These are phyloP conservation scores for Aspergillus funiculosus DNA, from an alignment of 495 filamentous ascomycete species.

Conservation along the genomic window DNA sequence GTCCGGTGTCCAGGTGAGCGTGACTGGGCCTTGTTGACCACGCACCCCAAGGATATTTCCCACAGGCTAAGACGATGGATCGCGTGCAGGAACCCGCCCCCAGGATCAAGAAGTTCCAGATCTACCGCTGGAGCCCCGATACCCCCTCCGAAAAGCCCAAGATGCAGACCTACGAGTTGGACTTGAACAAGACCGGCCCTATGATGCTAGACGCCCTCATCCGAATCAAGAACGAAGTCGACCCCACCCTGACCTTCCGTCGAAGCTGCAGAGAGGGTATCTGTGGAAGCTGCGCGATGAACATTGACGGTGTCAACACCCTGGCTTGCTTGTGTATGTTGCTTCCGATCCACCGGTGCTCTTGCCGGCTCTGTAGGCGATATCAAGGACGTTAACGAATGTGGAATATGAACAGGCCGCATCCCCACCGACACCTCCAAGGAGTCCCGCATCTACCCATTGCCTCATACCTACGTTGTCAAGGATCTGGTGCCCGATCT, in stretches of 20 bases:
- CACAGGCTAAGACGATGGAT: slow-evolving; percentile 48
- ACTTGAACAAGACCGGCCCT: slow-evolving; percentile 96
- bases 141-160: slow-evolving; percentile 79
- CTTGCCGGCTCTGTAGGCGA: background rate
- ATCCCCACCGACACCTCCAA: slow-evolving; percentile 76
- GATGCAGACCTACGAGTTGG: slow-evolving; percentile 91
- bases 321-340: slow-evolving; percentile 93
- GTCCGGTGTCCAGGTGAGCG: slow-evolving; percentile 33
- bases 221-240: slow-evolving; percentile 97
- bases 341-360: background rate
- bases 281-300: slow-evolving; percentile 98
- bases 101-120: slow-evolving; percentile 88
- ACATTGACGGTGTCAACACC: slow-evolving; percentile 97
- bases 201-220: slow-evolving; percentile 98
- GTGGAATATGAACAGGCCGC: slow-evolving; percentile 57
- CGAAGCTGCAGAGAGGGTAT: slow-evolving; percentile 95
- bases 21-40: slow-evolving; percentile 26
- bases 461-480: slow-evolving; percentile 98
- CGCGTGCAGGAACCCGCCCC: slow-evolving; percentile 52
- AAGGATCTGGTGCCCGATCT: slow-evolving; percentile 97
- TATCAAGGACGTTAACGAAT: slow-evolving; percentile 7
- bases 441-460: slow-evolving; percentile 92
- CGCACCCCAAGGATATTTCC: slow-evolving; percentile 23
- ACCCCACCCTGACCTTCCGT: slow-evolving; percentile 93
- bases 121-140: slow-evolving; percentile 99